Conservation (phyloP, 2,329 filamentous ascomycete species). For the Coniochaeta sp. region DNA sequence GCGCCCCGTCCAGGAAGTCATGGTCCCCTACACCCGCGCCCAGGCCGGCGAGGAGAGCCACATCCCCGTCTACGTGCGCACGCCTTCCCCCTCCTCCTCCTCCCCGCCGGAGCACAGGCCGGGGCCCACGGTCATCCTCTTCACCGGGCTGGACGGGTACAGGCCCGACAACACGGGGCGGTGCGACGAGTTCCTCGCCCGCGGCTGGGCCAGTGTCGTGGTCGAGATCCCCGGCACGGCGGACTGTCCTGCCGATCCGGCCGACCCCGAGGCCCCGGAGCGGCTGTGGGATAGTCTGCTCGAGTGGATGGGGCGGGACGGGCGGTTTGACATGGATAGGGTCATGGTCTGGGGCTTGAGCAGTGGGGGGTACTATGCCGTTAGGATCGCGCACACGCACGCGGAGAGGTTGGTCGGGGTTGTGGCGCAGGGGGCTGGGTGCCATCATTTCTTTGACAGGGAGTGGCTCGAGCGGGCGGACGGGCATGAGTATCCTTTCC, state of each 20-base stretch:
- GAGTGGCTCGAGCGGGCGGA: constrained; percentile 56
- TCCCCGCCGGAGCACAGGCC: constrained; percentile 20
- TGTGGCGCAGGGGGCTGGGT: constrained; percentile 56
- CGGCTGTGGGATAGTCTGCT: constrained; percentile 56
- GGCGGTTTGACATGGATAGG: constrained; percentile 45
- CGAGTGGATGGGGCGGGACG: constrained; percentile 45
- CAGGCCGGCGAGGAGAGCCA: constrained; percentile 25
- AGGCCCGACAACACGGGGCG: constrained; percentile 55
- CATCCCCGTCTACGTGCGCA: constrained; percentile 59
- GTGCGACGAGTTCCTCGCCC: constrained; percentile 51
- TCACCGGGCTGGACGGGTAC: constrained; percentile 57
- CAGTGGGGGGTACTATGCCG: constrained; percentile 60
- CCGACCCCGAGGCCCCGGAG: constrained; percentile 52
- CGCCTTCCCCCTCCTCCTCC: constrained; percentile 33
- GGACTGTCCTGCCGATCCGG: constrained; percentile 56
- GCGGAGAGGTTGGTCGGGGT: constrained; percentile 40
- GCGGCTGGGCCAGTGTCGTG: constrained; percentile 56
- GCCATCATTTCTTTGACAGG: constrained; percentile 51
- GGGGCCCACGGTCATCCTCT: constrained; percentile 41
- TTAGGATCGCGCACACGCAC: constrained; percentile 63
- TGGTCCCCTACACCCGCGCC: constrained; percentile 49
- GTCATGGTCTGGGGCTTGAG: constrained; percentile 59
- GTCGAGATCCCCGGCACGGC: constrained; percentile 61
- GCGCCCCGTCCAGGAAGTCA: constrained; percentile 52
- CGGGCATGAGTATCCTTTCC: constrained; percentile 60